Conservation (phyloP, 208 protist genomes). For the Naegleria gruberi region DNA sequence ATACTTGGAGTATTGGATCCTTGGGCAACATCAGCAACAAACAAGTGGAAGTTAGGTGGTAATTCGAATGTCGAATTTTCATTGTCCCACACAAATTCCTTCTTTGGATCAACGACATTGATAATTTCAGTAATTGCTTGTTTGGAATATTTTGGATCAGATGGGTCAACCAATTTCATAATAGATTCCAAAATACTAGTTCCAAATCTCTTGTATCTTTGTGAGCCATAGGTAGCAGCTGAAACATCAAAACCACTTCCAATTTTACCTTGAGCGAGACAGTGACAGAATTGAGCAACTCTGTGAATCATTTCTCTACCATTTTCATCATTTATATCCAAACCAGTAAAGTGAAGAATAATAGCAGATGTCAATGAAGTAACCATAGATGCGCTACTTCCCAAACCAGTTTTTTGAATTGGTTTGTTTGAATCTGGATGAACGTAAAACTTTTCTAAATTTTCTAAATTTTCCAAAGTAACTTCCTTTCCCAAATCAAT, state of each 20-base stretch:
- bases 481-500: not conserved
- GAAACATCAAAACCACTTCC: constrained; percentile 92
- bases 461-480: not conserved
- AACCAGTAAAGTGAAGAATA: constrained; percentile 44
- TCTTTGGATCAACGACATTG: not conserved
- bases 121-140: not conserved
- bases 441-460: not conserved
- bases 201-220: constrained; percentile 75
- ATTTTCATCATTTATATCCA: not conserved
- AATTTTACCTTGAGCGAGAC: constrained; percentile 85
- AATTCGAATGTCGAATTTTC: not conserved
- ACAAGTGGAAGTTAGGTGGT: constrained; percentile 32
- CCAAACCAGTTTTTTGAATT: constrained; percentile 86
- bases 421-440: constrained; percentile 30
- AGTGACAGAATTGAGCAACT: constrained; percentile 81
- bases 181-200: constrained; percentile 32
- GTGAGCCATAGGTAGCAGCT: constrained; percentile 81
- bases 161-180: constrained; percentile 46
- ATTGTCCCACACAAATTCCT: not conserved
- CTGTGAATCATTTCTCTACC: constrained; percentile 62
- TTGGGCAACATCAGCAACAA: constrained; percentile 43
- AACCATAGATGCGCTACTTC: constrained; percentile 80
- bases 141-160: not conserved
- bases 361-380: constrained; percentile 77
- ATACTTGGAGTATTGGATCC: constrained; percentile 84